Base-by-base conservation (phyloP, 73 alveolate species). In the Paramecium primaurelia region DNA sequence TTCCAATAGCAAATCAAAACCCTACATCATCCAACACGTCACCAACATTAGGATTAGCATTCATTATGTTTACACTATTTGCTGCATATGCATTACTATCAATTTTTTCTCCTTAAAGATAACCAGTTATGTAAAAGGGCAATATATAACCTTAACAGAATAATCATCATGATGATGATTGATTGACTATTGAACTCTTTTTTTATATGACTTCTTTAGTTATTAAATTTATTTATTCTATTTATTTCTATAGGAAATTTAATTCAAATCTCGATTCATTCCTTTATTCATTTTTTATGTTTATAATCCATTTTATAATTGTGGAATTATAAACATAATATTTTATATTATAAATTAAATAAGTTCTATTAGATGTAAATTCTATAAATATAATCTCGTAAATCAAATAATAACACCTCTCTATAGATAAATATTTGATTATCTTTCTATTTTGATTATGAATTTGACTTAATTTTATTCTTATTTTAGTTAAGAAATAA, bases 121-220 rank as follows among this genome's bases (percentile, higher is more conserved):
- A 64, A 34, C 28, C 20, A 64, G 30, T 20, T 32, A 64, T 34
- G 47, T 20, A 25, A 64, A 64, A 64, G 30, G 84, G 84, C 42
- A 64, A 32, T 64, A 64, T 32, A 14, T 64, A 64, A 64, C 47
- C 28, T 6, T 34, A 64, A 64, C 49, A 28, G 26, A 64, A 11
- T 32, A 6, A 64, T 32, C 36, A 2, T 26, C 36, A 30, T 26
- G 42, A 59, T 59, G 49, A 64, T 64, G 42, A 64, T 59, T 64
- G 84, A 64, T 34, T 12, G 47, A 64, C 84, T 28, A 28, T 64
- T 64, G 84, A 64, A 64, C 84, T 64, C 84, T 64, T 64, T 64
- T 12, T 64, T 64, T 34, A 64, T 64, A 64, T 64, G 84, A 34
- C 28, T 64, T 64, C 47, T 9, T 64, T 32, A 32, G 84, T 64